Base-by-base conservation (phyloP, 345 rosid species). In the Syzygium oleosum region DNA sequence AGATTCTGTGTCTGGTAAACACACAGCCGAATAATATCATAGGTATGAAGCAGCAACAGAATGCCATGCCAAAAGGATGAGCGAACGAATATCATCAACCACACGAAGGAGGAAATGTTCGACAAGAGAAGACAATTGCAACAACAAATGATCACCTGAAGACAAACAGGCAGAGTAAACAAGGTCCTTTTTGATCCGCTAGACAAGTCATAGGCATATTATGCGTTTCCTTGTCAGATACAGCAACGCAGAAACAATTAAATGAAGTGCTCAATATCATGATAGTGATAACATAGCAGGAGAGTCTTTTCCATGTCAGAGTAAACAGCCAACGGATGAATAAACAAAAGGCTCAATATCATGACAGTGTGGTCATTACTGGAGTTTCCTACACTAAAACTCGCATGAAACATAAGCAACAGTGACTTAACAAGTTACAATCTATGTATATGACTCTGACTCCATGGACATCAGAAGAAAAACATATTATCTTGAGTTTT, bases 1-100 rank as follows among this genome's bases (percentile, higher is more conserved):
- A 53, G 94, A 89, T 73, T 95, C 95, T 85, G 86, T 84, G 65
- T 93, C 96, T 93, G 92, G 88, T 84, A 89, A 49, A 89, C 23
- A 85, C 73, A 68, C 56, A 41, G 84, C 43, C 13, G 23, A 77
- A 19, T 31, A 78, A 38, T 22, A 43, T 22, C 56, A 29, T 3
- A 78, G 25, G 85, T 46, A 65, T 12, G 29, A n/a, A 61, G 34
- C 73, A 61, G 73, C 9, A 61, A n/a, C 19, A n/a, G 17, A 61
- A n/a, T n/a, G 73, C 73, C 29, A 61, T n/a, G 34, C 38, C 10
- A 14, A 61, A 61, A 14, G 73, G 25, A 73, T 2, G 49, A 73
- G 80, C 3, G 14, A 9, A 22, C 1, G 14, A 22, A 19, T 9
- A 73, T 38, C 80, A 73, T 73, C 80, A 73, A 73, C 80, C 80